Conservation (phyloP, 495 filamentous ascomycete species). For the Penicillium arizonense region DNA sequence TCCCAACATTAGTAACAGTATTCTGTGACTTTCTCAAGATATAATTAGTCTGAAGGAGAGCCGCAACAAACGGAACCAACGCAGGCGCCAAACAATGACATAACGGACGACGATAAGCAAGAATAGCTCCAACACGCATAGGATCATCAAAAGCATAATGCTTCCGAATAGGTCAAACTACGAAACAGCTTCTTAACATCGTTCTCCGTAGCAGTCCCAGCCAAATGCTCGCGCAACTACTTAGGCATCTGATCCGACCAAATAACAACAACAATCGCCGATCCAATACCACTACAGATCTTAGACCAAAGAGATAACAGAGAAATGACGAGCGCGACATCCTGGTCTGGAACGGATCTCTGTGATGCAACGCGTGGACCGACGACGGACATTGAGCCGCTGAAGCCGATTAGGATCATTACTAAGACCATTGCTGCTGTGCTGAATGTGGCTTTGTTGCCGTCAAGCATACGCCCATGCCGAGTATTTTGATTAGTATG, state of each 20-base stretch:
- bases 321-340: slow-evolving; percentile 13
- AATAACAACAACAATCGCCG: slow-evolving; percentile 9
- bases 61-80: slow-evolving; percentile 8
- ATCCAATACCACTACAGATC: slow-evolving; percentile 10
- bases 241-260: slow-evolving; percentile 9
- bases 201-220: background rate
- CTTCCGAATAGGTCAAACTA: slow-evolving; percentile 2
- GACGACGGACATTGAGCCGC: slow-evolving; percentile 13
- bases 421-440: slow-evolving; percentile 7
- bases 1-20: slow-evolving; percentile 10
- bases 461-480: slow-evolving; percentile 17
- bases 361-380: slow-evolving; percentile 13
- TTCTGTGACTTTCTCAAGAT: slow-evolving; percentile 18
- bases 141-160: slow-evolving; percentile 6
- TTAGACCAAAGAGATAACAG: slow-evolving; percentile 7
- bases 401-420: slow-evolving; percentile 10
- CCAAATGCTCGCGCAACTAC: slow-evolving; percentile 5
- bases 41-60: slow-evolving; percentile 12
- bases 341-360: slow-evolving; percentile 16
- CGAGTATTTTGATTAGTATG: slow-evolving; percentile 19
- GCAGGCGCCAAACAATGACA: slow-evolving; percentile 9
- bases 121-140: slow-evolving; percentile 10
- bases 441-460: slow-evolving; percentile 12
- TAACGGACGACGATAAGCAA: slow-evolving; percentile 9
- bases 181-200: slow-evolving; percentile 10